phyloP scores from a whole-genome alignment of 2,329 filamentous ascomycete genomes.

The Neocatenulostroma microsporum region DNA sequence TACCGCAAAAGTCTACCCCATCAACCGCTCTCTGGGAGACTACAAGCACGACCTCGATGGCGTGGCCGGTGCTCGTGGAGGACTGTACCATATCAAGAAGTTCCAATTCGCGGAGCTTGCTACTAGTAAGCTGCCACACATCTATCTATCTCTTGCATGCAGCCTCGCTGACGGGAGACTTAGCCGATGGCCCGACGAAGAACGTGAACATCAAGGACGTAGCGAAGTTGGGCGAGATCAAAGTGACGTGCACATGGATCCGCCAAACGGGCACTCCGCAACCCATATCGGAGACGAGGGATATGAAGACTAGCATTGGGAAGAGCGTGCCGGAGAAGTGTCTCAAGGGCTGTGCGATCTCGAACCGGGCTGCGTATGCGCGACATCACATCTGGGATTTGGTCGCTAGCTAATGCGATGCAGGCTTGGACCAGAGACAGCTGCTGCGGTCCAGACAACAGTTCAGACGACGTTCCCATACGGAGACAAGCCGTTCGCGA shows the following conservation, averaged over 20 bases:
- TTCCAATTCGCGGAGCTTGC: slow-evolving; percentile 15
- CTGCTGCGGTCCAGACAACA: neutral
- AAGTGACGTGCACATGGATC: slow-evolving; percentile 3
- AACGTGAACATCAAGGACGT: slow-evolving; percentile 4
- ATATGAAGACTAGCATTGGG: neutral
- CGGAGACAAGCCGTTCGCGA: slow-evolving; percentile 13
- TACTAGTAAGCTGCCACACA: slow-evolving; percentile 11
- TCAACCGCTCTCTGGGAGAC: neutral
- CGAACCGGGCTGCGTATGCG: slow-evolving; percentile 17
- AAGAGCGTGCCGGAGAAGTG: slow-evolving; percentile 17
- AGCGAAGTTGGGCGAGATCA: slow-evolving; percentile 13
- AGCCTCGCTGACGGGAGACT: too few species aligned
- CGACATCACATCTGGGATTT: neutral
- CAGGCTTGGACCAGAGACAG: slow-evolving; percentile 6
- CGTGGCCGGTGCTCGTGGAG: neutral
- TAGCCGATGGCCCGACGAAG: slow-evolving; percentile 6
- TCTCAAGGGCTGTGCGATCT: slow-evolving; percentile 21
- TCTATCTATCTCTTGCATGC: neutral
- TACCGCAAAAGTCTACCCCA: neutral
- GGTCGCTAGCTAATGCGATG: neutral
- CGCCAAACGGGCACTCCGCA: neutral
- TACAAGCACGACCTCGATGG: neutral
- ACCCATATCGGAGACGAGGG: neutral
- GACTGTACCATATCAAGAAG: neutral
- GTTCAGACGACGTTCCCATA: slow-evolving; percentile 7